Conservation (phyloP, 1,284 basidiomycete genomes). For the Pisolithus thermaeus region DNA sequence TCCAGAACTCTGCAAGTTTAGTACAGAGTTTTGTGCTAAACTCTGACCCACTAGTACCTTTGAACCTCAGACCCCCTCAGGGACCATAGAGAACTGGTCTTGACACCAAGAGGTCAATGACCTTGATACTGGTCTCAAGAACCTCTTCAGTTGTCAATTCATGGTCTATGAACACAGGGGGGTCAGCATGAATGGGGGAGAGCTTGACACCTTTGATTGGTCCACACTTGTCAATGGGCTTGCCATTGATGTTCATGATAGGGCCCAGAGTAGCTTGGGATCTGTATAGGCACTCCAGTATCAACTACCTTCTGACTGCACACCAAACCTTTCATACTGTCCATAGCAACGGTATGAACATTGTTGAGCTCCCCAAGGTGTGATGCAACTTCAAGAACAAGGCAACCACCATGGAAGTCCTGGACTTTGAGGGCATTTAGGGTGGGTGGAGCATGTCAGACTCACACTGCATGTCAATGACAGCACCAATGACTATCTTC, state of each 20-base stretch:
- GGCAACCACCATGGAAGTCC: slow-evolving; percentile 86
- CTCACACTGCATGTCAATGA: slow-evolving; percentile 97
- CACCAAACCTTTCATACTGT: slow-evolving; percentile 99
- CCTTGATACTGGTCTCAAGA: slow-evolving; percentile 99
- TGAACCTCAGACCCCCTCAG: no score
- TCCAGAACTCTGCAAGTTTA: no score
- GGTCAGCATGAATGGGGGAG: slow-evolving; percentile 92
- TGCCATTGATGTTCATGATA: slow-evolving; percentile 99
- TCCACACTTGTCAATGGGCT: slow-evolving; percentile 98
- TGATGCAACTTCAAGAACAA: slow-evolving; percentile 94
- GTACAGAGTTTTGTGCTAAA: no score
- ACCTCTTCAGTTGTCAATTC: slow-evolving; percentile 96
- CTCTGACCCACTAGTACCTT: no score
- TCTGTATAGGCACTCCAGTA: slow-evolving; percentile 96
- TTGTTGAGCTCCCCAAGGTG: slow-evolving; percentile 95
- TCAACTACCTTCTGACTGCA: slow-evolving; percentile 97
- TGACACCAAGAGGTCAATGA: slow-evolving; percentile 97
- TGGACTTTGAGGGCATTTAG: slow-evolving; percentile 98
- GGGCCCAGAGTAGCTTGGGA: slow-evolving; percentile 92
- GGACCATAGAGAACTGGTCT: slow-evolving; percentile 75
- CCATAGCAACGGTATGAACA: slow-evolving; percentile 96
- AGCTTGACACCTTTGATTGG: slow-evolving; percentile 94
- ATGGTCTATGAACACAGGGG: slow-evolving; percentile 91
- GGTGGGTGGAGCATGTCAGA: slow-evolving; percentile 86
- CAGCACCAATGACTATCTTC: slow-evolving; percentile 97